These are phyloP conservation scores for Gynochthodes officinalis DNA, from an alignment of 257 asterid species.

Conservation along the genomic window DNA sequence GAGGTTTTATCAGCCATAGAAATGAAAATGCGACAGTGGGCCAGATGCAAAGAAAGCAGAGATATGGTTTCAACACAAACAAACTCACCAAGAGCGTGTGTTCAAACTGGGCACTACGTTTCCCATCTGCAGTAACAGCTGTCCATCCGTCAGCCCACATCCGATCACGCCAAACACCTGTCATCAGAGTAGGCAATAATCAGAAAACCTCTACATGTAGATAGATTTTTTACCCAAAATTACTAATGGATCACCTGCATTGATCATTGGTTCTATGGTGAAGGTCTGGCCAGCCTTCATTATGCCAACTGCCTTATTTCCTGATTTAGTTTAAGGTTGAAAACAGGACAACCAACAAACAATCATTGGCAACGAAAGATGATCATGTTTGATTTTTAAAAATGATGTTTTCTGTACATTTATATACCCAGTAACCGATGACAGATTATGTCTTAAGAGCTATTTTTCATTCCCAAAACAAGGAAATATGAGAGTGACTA, in stretches of 20 bases:
- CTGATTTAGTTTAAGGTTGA: conserved; percentile 61
- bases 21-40: too few species aligned
- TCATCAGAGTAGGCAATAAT: conserved; percentile 6
- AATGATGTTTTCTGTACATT: neutral
- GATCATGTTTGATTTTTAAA: neutral
- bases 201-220: neutral
- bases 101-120: conserved; percentile 94
- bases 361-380: neutral
- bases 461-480: neutral
- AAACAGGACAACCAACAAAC: conserved; percentile 1
- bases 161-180: conserved; percentile 93
- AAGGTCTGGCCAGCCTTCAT: conserved; percentile 97
- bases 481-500: neutral
- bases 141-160: conserved; percentile 99
- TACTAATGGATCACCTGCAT: conserved; percentile 47
- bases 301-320: conserved; percentile 95
- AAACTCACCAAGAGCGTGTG: conserved; percentile 77
- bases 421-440: neutral
- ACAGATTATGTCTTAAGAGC: neutral
- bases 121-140: conserved; percentile 88
- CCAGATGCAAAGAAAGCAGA: neutral
- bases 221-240: neutral
- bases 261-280: conserved; percentile 96
- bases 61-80: neutral
- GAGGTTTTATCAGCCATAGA: neutral